Base-by-base conservation (phyloP, 116 monocot genomes). In the Dioscorea cayenensis region DNA sequence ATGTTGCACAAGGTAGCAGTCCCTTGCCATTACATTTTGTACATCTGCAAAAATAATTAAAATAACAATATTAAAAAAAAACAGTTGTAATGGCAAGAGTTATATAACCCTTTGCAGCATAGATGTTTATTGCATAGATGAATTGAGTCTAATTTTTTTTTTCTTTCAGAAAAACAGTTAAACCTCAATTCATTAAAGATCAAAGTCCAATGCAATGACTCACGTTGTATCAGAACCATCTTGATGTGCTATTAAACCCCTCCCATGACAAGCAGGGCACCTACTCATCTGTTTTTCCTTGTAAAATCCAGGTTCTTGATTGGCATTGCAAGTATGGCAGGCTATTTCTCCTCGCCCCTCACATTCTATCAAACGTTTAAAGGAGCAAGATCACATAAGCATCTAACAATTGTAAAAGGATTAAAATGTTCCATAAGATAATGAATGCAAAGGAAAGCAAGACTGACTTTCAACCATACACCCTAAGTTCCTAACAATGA, bases 191-290 rank as follows among this genome's bases (percentile, higher is more conserved):
- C 59, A 59, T 14, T 19, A 19, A 2, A 21, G 17, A 21, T 21
- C 59, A 59, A 19, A 23, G 23, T 32, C 64, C 19, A 68, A 52
- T 17, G 21, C 1, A 21, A 28, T n/a, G 23, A 32, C 62, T 23
- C 22, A 97, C 97, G 89, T 76, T 75, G 94, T 90, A 77, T 97
- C 97, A 65, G 97, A 97, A 71, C 97, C 97, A 84, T 97, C 97
- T 72, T 77, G 85, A 74, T 91, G 97, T 75, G 97, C 97, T 63
- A 93, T 84, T 76, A 97, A 83, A 63, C 97, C 97, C 74, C 97
- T 84, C 25, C 97, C 97, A 77, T 93, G 80, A 76, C 97, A 97
- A 66, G 74, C 68, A 69, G 73, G 64, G 64, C 97, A 97, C 28
- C 79, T 80, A 51, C 14, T 79, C 88, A 88, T 90, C 71, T 88